Base-by-base conservation (phyloP, 306 rosid species). In the Rosa multiflora region DNA sequence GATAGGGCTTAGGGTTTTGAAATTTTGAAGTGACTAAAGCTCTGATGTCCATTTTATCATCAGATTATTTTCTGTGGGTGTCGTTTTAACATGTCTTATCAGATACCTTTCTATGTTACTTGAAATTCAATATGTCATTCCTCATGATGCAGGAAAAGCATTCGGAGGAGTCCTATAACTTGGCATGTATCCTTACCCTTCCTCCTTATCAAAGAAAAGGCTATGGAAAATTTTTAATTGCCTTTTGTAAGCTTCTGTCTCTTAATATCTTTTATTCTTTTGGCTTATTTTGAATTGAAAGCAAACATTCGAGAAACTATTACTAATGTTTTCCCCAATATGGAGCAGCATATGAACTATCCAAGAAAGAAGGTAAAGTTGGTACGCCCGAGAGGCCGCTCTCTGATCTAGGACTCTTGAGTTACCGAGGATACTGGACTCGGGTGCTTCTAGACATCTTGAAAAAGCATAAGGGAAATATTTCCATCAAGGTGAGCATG, bases 171-270 rank as follows among this genome's bases (percentile, higher is more conserved):
- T 96, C 99, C 64, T 96, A 96, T 85, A 96, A 96, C 74, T 83
- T 96, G 88, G 99, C 99, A 23, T 96, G 98, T 82, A 96, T 96
- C 82, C 97, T 96, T 81, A 93, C 98, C 73, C 96, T 96, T 85
- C 99, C 99, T 72, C 99, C 99, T 53, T 96, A 96, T 88, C 99
- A 96, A 85, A 89, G 99, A 85, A 96, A 93, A 88, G 99, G 99
- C 91, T 96, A 96, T 77, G 99, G 99, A 1, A 96, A 96, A 85
- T 96, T 96, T 90, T 86, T 96, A 76, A 96, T 96, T 76, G 98
- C 99, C 74, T 96, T 96, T 70, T 96, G 99, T 96, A 90, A 91
- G 97, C 70, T 67, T 78, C 75, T 43, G 37, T 48, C 76, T 52
- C 51, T 20, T 26, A 20, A 17, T 52, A 62, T 61, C 10, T 47